phyloP scores from a whole-genome alignment of 2,329 filamentous ascomycete genomes.

The Clarireedia hainanense region DNA sequence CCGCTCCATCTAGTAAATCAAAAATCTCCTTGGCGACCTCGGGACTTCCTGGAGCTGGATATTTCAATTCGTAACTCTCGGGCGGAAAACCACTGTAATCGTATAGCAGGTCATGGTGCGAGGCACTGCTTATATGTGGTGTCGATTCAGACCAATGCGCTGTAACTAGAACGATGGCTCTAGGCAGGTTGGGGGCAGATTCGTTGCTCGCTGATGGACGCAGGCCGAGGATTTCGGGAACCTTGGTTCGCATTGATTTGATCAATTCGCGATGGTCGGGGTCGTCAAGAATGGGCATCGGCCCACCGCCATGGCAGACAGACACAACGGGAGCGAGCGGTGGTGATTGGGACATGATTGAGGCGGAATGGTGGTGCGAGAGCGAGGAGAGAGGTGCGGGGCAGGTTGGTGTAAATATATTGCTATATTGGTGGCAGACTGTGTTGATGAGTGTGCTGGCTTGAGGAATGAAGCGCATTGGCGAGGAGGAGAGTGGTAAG shows the following conservation, averaged over 20 bases:
- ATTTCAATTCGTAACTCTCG: constrained; percentile 47
- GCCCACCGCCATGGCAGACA: constrained; percentile 33
- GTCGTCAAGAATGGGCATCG: constrained; percentile 50
- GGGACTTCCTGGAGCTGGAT: constrained; percentile 48
- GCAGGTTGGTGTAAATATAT: constrained; percentile 2
- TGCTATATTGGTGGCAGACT: constrained; percentile 4
- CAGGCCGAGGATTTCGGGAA: constrained; percentile 49
- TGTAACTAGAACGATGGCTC: constrained; percentile 67
- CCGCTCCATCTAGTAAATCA: constrained; percentile 38
- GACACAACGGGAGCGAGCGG: constrained; percentile 15
- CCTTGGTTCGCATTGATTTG: constrained; percentile 42
- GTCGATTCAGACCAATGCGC: constrained; percentile 63
- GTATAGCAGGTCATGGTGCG: constrained; percentile 42
- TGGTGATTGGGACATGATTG: background rate
- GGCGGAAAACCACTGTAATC: constrained; percentile 53
- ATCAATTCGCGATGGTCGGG: constrained; percentile 43
- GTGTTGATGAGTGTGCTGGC: background rate
- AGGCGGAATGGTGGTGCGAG: background rate
- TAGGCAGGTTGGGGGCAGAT: constrained; percentile 35
- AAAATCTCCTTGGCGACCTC: constrained; percentile 43
- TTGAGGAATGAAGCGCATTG: background rate
- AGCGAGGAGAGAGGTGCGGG: background rate
- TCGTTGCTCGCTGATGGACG: constrained; percentile 33
- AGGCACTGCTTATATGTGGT: constrained; percentile 44
- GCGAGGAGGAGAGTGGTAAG: no score